Evolutionary conservation across 148 eudicot genomes (phyloP).

Genomic region (Bassia scoparia): DNA sequence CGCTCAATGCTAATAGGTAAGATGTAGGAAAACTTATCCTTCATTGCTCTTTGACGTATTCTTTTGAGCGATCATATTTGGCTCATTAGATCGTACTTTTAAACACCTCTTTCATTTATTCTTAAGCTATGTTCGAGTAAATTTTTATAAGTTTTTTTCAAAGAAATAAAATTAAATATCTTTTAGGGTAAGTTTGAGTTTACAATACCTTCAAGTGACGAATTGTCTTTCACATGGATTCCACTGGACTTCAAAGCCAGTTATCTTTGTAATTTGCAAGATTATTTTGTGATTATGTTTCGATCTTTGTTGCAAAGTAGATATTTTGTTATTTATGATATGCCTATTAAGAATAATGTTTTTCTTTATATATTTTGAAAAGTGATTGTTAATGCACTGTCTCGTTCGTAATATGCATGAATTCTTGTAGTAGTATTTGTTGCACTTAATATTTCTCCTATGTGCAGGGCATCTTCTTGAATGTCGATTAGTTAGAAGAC

Average conservation of each 20-base stretch:
- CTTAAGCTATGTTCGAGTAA: too few species aligned
- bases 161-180: too few species aligned
- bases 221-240: too few species aligned
- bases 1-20: not conserved
- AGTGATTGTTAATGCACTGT: not conserved
- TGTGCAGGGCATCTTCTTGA: conserved; percentile 24
- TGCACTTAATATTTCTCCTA: not conserved
- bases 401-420: not conserved
- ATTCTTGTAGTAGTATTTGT: not conserved
- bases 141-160: too few species aligned
- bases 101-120: too few species aligned
- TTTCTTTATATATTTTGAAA: not conserved
- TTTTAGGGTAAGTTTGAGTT: not conserved
- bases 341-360: too few species aligned
- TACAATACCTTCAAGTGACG: not conserved
- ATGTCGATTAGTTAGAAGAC: conserved; percentile 25
- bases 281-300: not conserved
- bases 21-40: not conserved
- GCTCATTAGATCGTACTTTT: too few species aligned
- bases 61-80: not conserved
- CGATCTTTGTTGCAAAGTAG: too few species aligned
- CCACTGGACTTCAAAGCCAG: not conserved
- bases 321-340: not conserved
- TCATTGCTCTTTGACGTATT: not conserved
- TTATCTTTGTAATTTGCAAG: not conserved